Percentiles rank a stretch among this genome's conserved stretches.
Conservation (phyloP, 2,329 filamentous ascomycete species). For the Xylariales sp. region DNA sequence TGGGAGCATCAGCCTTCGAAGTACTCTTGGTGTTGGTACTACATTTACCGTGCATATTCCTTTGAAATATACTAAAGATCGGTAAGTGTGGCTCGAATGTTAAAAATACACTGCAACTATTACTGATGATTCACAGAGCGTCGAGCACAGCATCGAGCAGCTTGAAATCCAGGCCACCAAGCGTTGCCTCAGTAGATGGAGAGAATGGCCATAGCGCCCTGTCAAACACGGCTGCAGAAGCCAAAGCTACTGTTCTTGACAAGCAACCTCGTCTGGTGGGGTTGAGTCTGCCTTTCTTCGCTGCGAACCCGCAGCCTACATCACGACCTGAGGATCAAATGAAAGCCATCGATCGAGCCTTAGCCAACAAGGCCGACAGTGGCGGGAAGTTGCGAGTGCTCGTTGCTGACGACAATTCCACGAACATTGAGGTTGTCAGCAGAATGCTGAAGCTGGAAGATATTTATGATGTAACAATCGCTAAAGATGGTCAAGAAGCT, state of each 20-base stretch:
- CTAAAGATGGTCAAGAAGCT: slow-evolving; percentile 81
- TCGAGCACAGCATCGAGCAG: slow-evolving; percentile 54
- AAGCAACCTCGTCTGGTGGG: slow-evolving; percentile 76
- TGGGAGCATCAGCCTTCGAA: slow-evolving; percentile 68
- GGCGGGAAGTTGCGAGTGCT: slow-evolving; percentile 70
- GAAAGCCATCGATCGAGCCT: slow-evolving; percentile 60
- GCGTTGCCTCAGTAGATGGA: slow-evolving; percentile 37
- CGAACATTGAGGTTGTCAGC: slow-evolving; percentile 55
- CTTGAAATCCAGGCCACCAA: slow-evolving; percentile 43
- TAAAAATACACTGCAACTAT: too few relatives aligned
- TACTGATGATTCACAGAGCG: slow-evolving; percentile 30
- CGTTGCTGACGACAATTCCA: slow-evolving; percentile 69
- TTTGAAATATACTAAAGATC: slow-evolving; percentile 68
- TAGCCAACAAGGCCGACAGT: slow-evolving; percentile 56
- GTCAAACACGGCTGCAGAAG: slow-evolving; percentile 19
- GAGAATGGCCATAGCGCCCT: slow-evolving; percentile 28
- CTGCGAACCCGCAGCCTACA: slow-evolving; percentile 32
- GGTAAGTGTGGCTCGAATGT: slow-evolving; percentile 36
- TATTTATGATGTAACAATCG: slow-evolving; percentile 83
- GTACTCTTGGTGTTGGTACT: slow-evolving; percentile 68
- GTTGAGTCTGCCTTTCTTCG: slow-evolving; percentile 78
- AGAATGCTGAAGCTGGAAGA: slow-evolving; percentile 70
- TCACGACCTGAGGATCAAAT: slow-evolving; percentile 50
- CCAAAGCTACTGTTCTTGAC: slow-evolving; percentile 48
- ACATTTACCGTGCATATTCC: slow-evolving; percentile 82